Base-by-base conservation (phyloP, 1,139 yeast species). In the Nematodospora anomalae region DNA sequence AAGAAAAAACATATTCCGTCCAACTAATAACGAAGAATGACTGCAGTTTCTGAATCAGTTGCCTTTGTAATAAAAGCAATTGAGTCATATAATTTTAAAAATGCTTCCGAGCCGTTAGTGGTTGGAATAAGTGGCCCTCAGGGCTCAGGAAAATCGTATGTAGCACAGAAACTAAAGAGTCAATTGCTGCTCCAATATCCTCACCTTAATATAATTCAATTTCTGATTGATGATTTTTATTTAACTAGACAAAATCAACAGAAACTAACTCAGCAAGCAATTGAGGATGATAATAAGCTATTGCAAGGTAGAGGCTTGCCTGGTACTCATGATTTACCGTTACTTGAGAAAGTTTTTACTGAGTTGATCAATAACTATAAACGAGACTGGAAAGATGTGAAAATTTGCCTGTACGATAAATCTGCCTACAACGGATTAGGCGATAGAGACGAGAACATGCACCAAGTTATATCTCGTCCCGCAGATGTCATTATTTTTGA, bases 201-300 rank as follows among this genome's bases (percentile, higher is more conserved):
- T 4, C 43, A 60, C 1, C 55, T 74, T 24, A 63, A 58, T 11
- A 67, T 80, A 3, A 71, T 80, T 1, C 79, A 75, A 32, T 67
- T 86, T 36, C 89, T 95, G 46, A 76, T 89, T 56, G 98, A 92
- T 61, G 98, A 92, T 58, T 75, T 88, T 41, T 92, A 92, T 55
- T 62, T 87, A 26, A 78, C 87, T 0, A 80, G 78, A 51, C 56
- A 53, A 3, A 81, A 80, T 14, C 96, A 87, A 52, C 44, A 42
- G 10, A 45, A 50, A 25, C 49, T 88, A 23, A 74, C 75, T 3
- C 30, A 47, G 9, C 44, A 56, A 21, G 62, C 71, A 2, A 26
- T 30, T 7, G 36, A 44, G 3, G 34, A 36, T 6, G 71, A 64
- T 4, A 89, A 89, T 54, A 57, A 60, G 24, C 61, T 88, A 36